Conservation (phyloP, 306 rosid genomes). For the Inga laurina region DNA sequence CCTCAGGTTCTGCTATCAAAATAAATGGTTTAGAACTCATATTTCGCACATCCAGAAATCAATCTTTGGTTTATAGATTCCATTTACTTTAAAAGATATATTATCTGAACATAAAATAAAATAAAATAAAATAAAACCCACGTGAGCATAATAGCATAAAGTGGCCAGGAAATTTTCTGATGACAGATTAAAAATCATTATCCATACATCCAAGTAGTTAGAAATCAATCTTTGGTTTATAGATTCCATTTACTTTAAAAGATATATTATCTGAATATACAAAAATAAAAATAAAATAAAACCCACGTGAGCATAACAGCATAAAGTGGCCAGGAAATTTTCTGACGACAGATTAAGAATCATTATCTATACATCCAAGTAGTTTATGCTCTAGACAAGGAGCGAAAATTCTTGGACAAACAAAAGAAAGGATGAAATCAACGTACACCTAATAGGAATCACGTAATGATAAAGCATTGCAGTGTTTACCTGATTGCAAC, state of each 20-base stretch:
- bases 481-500: constrained; percentile 58
- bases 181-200: background rate
- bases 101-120: background rate
- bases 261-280: background rate
- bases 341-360: background rate
- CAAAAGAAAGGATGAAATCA: background rate
- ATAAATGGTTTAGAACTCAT: background rate
- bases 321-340: background rate
- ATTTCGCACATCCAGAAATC: background rate
- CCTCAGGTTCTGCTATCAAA: background rate
- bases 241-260: background rate
- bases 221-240: background rate
- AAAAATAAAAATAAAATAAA: background rate
- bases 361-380: background rate
- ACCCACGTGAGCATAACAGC: background rate
- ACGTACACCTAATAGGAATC: background rate
- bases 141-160: background rate
- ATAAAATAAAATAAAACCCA: too few species aligned
- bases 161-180: background rate
- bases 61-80: background rate
- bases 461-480: background rate
- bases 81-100: background rate
- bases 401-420: background rate
- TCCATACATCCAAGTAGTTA: background rate
- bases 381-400: background rate